Conservation (phyloP, 768 basidiomycete genomes). For the Leccinum subgranulosum region DNA sequence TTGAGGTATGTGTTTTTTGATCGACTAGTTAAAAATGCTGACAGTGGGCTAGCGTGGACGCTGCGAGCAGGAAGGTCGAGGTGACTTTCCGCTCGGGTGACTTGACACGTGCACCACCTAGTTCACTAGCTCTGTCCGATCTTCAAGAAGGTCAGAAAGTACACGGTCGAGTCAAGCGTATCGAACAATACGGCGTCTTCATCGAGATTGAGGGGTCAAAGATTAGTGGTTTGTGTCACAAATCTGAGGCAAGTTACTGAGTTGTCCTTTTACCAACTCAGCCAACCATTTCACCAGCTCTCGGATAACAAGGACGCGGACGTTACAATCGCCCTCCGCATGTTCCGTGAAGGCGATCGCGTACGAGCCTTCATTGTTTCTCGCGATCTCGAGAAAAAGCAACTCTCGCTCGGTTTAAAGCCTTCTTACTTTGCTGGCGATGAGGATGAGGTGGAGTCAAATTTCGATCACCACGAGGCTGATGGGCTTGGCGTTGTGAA, state of each 20-base stretch:
- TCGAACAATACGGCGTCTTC: constrained; percentile 92
- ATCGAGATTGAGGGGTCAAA: constrained; percentile 83
- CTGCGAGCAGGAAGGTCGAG: constrained; percentile 76
- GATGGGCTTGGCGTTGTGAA: constrained; percentile 32
- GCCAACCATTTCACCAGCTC: constrained; percentile 46
- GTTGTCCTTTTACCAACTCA: background rate
- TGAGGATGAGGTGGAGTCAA: constrained; percentile 41
- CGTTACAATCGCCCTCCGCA: constrained; percentile 68
- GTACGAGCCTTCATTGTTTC: constrained; percentile 76
- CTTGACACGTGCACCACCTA: constrained; percentile 37
- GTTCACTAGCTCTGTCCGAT: constrained; percentile 46
- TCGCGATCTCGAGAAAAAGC: constrained; percentile 74
- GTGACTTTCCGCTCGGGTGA: constrained; percentile 80
- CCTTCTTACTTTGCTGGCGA: constrained; percentile 80
- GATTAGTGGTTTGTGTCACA: constrained; percentile 89
- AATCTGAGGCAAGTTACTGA: constrained; percentile 67
- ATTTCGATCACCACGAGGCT: constrained; percentile 24
- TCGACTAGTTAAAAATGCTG: constrained; percentile 1
- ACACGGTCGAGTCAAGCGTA: constrained; percentile 70
- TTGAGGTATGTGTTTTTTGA: constrained; percentile 49
- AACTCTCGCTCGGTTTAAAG: constrained; percentile 80
- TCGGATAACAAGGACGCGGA: constrained; percentile 87
- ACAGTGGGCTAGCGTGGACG: constrained; percentile 56
- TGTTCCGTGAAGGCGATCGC: constrained; percentile 83
- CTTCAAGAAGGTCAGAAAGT: constrained; percentile 80